Evolutionary conservation across 73 alveolate genomes (phyloP).

Genomic region (Tetrahymena malaccensis): DNA sequence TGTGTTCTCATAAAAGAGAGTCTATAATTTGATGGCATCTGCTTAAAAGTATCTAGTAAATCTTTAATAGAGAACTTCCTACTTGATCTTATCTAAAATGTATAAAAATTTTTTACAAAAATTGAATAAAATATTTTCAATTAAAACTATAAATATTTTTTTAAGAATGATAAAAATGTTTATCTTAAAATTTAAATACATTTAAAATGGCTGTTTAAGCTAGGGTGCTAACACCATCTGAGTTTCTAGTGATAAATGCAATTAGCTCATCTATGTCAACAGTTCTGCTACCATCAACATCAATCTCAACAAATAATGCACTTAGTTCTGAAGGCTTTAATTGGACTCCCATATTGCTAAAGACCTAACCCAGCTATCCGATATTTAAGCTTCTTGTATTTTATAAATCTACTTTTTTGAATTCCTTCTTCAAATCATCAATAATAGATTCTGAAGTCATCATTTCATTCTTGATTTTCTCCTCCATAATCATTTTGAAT

Average conservation of each 20-base stretch:
- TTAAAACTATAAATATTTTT: too few species aligned
- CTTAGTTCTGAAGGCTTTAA: background rate
- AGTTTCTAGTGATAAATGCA: background rate
- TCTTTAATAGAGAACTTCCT: background rate
- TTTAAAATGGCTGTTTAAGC: background rate
- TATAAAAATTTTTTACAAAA: background rate
- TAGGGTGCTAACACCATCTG: background rate
- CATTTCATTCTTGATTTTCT: background rate
- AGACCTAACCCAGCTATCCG: background rate
- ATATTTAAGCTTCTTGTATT: background rate
- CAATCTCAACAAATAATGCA: background rate
- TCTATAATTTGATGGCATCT: background rate
- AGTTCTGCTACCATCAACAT: background rate
- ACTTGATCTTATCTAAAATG: background rate
- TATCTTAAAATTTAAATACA: background rate
- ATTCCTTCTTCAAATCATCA: background rate
- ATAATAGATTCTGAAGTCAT: background rate
- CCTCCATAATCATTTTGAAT: background rate
- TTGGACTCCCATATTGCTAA: background rate
- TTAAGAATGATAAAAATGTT: too few species aligned
- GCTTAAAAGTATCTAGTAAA: background rate
- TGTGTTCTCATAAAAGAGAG: background rate
- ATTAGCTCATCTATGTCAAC: background rate
- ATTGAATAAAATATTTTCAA: background rate
- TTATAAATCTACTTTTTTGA: background rate